phyloP scores from a whole-genome alignment of 371 early-diverging fungal species.

The Coelomomyces lativittatus region DNA sequence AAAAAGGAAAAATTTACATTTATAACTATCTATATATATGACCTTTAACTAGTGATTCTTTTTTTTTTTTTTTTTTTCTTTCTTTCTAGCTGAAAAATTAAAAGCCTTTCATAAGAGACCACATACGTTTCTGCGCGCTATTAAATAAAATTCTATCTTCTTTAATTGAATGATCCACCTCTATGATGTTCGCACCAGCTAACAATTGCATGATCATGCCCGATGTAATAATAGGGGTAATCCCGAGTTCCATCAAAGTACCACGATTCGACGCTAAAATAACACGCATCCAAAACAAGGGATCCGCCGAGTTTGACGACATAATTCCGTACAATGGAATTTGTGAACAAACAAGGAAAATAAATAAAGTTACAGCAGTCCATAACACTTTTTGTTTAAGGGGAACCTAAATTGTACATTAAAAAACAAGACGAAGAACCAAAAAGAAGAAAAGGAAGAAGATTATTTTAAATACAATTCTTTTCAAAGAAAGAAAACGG shows the following conservation, averaged over 20 bases:
- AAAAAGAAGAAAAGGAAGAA: too few relatives aligned
- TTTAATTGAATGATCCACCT: constrained; percentile 92
- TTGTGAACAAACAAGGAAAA: constrained; percentile 97
- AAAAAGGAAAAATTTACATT: too few relatives aligned
- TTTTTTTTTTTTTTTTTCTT: too few relatives aligned
- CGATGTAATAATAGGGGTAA: constrained; percentile 97
- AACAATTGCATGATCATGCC: constrained; percentile 99
- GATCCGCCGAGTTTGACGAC: constrained; percentile 91
- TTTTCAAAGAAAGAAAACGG: neutral
- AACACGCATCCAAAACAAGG: constrained; percentile 97
- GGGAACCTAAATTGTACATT: constrained; percentile 48
- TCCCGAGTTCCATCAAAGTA: constrained; percentile 99
- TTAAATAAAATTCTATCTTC: constrained; percentile 96
- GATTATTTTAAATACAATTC: neutral
- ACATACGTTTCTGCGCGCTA: constrained; percentile 89
- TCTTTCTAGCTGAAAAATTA: too few relatives aligned
- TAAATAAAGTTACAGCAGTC: constrained; percentile 94
- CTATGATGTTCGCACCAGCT: constrained; percentile 87
- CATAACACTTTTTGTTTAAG: constrained; percentile 97
- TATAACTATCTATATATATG: too few relatives aligned
- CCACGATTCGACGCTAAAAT: constrained; percentile 99
- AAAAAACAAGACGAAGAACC: too few relatives aligned
- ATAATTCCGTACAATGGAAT: constrained; percentile 99
- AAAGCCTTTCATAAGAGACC: neutral
- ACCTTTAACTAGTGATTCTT: too few relatives aligned